Percentiles rank a stretch among this genome's conserved stretches.
Conservation (phyloP, 1,284 basidiomycete genomes). For the Anthracocystis walkeri region DNA sequence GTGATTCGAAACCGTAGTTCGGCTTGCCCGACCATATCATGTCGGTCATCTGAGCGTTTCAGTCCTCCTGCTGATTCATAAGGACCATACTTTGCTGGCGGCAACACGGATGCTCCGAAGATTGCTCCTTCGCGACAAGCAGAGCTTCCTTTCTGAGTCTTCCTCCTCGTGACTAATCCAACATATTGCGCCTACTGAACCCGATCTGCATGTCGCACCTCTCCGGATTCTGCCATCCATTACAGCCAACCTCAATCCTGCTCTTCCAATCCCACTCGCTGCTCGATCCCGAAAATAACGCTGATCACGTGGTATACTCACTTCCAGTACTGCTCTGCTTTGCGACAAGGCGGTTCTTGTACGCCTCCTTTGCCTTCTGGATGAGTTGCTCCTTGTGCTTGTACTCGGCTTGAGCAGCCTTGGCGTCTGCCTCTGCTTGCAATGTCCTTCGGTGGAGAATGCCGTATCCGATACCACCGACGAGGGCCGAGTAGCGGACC, state of each 20-base stretch:
- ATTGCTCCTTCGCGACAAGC: background rate
- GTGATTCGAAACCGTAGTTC: background rate
- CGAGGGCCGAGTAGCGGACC: conserved; percentile 91
- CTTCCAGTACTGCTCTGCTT: conserved; percentile 42
- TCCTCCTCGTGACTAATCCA: no score
- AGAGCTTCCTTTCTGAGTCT: no score
- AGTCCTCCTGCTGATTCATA: background rate
- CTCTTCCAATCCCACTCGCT: background rate
- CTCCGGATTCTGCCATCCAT: background rate
- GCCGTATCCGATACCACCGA: conserved; percentile 90
- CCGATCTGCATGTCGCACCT: background rate
- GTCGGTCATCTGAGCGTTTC: background rate
- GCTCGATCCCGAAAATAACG: background rate
- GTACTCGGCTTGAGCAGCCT: conserved; percentile 75
- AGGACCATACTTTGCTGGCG: background rate
- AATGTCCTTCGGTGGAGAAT: conserved; percentile 90
- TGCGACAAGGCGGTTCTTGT: conserved; percentile 74
- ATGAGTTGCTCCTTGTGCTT: conserved; percentile 74
- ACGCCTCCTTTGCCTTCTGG: conserved; percentile 88
- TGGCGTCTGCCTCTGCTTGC: conserved; percentile 84
- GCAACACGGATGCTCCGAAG: background rate
- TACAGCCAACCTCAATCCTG: background rate
- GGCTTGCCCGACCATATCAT: background rate
- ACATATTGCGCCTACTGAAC: background rate
- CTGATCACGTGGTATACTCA: conserved; percentile 15